These are phyloP conservation scores for Pythium volutum DNA, from an alignment of 352 stramenopile genomes.

Conservation along the genomic window DNA sequence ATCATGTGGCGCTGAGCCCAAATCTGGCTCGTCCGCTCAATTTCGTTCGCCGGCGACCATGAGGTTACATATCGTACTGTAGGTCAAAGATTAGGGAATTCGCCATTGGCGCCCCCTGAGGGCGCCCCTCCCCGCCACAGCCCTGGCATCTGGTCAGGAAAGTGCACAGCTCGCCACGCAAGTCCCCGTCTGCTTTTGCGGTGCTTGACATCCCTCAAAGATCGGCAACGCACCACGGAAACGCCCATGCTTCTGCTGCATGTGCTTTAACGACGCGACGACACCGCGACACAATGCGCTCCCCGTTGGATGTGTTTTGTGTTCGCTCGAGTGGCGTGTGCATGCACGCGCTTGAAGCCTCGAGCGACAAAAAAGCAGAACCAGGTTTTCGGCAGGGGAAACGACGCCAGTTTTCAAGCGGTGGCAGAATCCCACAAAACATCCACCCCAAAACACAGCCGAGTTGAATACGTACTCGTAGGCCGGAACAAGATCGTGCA, in stretches of 20 bases:
- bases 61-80: constrained; percentile 6
- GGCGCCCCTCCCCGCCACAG: not conserved
- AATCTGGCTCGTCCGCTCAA: constrained; percentile 20
- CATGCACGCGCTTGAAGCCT: not conserved
- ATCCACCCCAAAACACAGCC: too few relatives aligned
- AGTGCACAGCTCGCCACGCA: not conserved
- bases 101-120: not conserved
- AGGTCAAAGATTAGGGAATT: not conserved
- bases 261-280: constrained; percentile 17
- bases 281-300: not conserved
- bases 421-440: too few relatives aligned
- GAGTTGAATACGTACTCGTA: too few relatives aligned
- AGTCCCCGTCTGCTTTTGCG: constrained; percentile 19
- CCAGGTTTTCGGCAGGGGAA: not conserved
- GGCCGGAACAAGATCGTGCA: not conserved
- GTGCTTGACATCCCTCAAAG: constrained; percentile 13
- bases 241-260: constrained; percentile 7
- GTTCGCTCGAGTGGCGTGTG: too few relatives aligned
- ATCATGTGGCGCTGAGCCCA: not conserved
- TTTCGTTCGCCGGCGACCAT: constrained; percentile 18
- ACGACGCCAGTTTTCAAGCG: too few relatives aligned
- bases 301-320: too few relatives aligned
- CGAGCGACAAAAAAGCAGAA: not conserved
- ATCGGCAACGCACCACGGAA: not conserved
- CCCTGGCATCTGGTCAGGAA: not conserved